phyloP scores from a whole-genome alignment of 73 alveolate genomes.

The Blepharisma stoltei region DNA sequence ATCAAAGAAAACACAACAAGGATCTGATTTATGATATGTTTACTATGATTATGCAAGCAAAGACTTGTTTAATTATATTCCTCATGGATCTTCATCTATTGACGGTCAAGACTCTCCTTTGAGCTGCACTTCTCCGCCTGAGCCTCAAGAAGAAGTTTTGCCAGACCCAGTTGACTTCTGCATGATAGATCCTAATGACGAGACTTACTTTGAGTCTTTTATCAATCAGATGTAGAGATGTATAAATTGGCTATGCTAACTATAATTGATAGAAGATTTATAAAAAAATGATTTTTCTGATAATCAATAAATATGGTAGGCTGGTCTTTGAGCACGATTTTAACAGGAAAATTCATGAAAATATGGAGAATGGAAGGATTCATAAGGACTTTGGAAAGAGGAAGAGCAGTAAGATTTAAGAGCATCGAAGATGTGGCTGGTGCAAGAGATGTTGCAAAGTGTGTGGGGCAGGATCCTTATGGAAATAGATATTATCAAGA shows the following conservation, averaged over 20 bases:
- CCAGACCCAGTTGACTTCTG: background rate
- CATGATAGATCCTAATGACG: background rate
- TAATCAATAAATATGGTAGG: background rate
- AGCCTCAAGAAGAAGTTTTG: background rate
- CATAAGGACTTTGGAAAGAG: conserved; percentile 63
- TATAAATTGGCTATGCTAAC: no score
- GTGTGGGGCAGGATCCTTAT: conserved; percentile 59
- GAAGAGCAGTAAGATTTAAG: conserved; percentile 47
- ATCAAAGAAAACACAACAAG: background rate
- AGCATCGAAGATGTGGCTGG: conserved; percentile 65
- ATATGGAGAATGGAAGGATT: conserved; percentile 66
- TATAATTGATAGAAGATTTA: no score
- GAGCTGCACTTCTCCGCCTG: background rate
- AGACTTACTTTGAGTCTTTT: background rate
- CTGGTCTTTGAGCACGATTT: conserved; percentile 30
- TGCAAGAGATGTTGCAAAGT: conserved; percentile 53
- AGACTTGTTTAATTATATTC: conserved; percentile 2
- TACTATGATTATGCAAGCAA: background rate
- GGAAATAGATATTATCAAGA: conserved; percentile 72
- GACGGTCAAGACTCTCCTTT: background rate
- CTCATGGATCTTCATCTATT: conserved; percentile 4
- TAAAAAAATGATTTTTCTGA: no score
- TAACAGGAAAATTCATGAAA: conserved; percentile 61
- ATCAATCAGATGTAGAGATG: background rate
- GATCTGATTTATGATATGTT: conserved; percentile 5